phyloP scores from a whole-genome alignment of 2,329 filamentous ascomycete genomes.

The Zarea fungicola region DNA sequence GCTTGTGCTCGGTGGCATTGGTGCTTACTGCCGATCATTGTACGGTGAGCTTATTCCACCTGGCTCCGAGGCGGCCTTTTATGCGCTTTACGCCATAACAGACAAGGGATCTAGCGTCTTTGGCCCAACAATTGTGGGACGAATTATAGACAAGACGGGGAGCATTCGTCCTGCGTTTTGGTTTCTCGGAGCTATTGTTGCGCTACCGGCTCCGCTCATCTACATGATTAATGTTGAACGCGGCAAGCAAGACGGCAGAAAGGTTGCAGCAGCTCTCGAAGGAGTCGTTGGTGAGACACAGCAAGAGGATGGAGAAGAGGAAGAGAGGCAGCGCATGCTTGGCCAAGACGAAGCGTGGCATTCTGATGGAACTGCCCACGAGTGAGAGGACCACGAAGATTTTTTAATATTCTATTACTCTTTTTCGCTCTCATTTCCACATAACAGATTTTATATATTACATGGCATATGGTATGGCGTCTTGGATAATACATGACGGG shows the following conservation, averaged over 20 bases:
- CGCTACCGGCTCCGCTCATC: conserved; percentile 77
- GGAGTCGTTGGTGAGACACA: conserved; percentile 36
- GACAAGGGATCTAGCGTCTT: conserved; percentile 95
- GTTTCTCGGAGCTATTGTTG: conserved; percentile 83
- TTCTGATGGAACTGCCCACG: conserved; percentile 3
- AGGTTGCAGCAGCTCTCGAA: conserved; percentile 56
- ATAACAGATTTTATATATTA: too few species aligned
- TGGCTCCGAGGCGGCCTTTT: conserved; percentile 92
- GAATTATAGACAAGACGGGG: conserved; percentile 79
- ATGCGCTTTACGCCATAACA: conserved; percentile 93
- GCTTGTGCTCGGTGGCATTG: conserved; percentile 87
- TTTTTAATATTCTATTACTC: too few species aligned
- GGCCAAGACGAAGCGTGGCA: conserved; percentile 20
- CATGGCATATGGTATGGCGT: too few species aligned
- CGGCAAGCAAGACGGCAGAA: conserved; percentile 63
- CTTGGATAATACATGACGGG: too few species aligned
- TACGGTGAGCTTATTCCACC: conserved; percentile 93
- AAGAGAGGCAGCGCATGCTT: conserved; percentile 25
- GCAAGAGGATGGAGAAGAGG: conserved; percentile 16
- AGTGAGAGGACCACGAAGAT: too few species aligned
- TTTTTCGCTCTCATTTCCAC: too few species aligned
- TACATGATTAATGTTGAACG: conserved; percentile 79
- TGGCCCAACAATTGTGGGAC: conserved; percentile 87
- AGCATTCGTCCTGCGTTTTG: conserved; percentile 84
- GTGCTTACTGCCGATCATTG: conserved; percentile 84